phyloP scores from a whole-genome alignment of 352 stramenopile genomes.

The Phytopythium sindhum region DNA sequence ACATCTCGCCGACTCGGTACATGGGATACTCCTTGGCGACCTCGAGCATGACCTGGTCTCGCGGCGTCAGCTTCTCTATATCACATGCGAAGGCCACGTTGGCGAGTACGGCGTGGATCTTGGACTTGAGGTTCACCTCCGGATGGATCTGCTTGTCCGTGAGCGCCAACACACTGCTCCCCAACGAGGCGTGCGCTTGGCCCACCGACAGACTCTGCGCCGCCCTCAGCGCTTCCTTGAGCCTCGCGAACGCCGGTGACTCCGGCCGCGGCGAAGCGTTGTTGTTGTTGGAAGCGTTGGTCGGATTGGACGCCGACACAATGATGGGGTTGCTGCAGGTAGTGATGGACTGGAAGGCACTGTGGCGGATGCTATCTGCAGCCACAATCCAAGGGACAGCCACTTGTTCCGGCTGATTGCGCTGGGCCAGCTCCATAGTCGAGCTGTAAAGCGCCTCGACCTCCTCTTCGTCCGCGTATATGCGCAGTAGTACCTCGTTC shows the following conservation, averaged over 20 bases:
- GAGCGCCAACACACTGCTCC: conserved; percentile 28
- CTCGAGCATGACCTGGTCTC: conserved; percentile 68
- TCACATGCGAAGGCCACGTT: conserved; percentile 56
- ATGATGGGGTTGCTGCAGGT: conserved; percentile 43
- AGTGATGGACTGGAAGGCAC: conserved; percentile 49
- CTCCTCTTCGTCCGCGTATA: conserved; percentile 64
- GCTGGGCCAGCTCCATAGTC: not conserved
- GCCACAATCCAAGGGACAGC: conserved; percentile 12
- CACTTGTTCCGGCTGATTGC: not conserved
- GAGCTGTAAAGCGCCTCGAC: conserved; percentile 17
- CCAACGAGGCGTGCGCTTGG: conserved; percentile 3
- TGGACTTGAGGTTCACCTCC: conserved; percentile 64
- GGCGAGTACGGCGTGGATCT: conserved; percentile 62
- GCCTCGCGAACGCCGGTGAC: conserved; percentile 62
- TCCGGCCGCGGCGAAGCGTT: conserved; percentile 22
- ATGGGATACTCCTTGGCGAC: conserved; percentile 70
- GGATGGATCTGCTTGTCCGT: conserved; percentile 31
- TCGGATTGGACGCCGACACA: conserved; percentile 16
- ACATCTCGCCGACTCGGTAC: conserved; percentile 68
- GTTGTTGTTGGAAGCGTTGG: too few relatives aligned
- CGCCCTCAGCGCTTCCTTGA: conserved; percentile 66
- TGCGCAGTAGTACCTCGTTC: conserved; percentile 57
- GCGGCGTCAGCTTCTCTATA: conserved; percentile 24
- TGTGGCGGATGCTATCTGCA: conserved; percentile 28
- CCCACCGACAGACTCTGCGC: conserved; percentile 27